Percentiles rank a stretch among this genome's conserved stretches.
These are phyloP conservation scores for Aspergillus arachidicola DNA, from an alignment of 2,329 filamentous ascomycete genomes.

Conservation along the genomic window DNA sequence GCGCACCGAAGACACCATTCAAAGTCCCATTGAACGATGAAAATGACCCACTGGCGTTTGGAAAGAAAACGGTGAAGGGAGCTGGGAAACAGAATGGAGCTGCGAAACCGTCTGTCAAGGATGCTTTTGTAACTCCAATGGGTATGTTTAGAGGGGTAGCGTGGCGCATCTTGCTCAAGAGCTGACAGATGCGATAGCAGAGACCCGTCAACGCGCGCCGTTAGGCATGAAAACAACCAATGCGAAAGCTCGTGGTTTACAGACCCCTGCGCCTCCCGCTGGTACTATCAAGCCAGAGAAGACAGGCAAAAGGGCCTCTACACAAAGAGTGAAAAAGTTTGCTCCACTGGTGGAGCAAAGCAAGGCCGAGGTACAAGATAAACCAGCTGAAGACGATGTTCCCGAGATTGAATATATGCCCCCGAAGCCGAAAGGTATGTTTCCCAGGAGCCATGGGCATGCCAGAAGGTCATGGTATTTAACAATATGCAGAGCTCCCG, in stretches of 20 bases:
- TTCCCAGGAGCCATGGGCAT: slow-evolving; percentile 15
- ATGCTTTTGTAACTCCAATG: slow-evolving; percentile 76
- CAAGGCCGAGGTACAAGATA: slow-evolving; percentile 50
- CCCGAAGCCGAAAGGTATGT: slow-evolving; percentile 62
- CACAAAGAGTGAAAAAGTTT: slow-evolving; percentile 63
- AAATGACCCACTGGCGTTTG: slow-evolving; percentile 66
- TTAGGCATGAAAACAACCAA: slow-evolving; percentile 96
- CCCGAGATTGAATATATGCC: slow-evolving; percentile 90
- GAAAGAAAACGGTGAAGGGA: slow-evolving; percentile 61
- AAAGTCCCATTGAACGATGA: slow-evolving; percentile 80
- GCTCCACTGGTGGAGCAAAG: slow-evolving; percentile 53
- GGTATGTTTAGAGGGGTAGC: slow-evolving; percentile 55
- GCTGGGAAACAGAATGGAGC: slow-evolving; percentile 62
- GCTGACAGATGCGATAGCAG: slow-evolving; percentile 39
- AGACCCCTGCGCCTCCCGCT: slow-evolving; percentile 66
- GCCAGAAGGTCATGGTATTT: neutral
- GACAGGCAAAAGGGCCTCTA: slow-evolving; percentile 62
- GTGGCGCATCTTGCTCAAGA: neutral
- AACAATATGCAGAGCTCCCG: slow-evolving; percentile 46
- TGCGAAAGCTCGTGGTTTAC: slow-evolving; percentile 72
- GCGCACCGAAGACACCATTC: slow-evolving; percentile 80
- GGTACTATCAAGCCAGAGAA: slow-evolving; percentile 64
- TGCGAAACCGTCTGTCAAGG: slow-evolving; percentile 57
- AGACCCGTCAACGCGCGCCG: slow-evolving; percentile 72
- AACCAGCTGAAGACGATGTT: slow-evolving; percentile 55